A percentile compares a stretch with the other conserved stretches of the same genome.
phyloP scores from a whole-genome alignment of 768 basidiomycete genomes.

The Tylopilus vinaceipallidus region DNA sequence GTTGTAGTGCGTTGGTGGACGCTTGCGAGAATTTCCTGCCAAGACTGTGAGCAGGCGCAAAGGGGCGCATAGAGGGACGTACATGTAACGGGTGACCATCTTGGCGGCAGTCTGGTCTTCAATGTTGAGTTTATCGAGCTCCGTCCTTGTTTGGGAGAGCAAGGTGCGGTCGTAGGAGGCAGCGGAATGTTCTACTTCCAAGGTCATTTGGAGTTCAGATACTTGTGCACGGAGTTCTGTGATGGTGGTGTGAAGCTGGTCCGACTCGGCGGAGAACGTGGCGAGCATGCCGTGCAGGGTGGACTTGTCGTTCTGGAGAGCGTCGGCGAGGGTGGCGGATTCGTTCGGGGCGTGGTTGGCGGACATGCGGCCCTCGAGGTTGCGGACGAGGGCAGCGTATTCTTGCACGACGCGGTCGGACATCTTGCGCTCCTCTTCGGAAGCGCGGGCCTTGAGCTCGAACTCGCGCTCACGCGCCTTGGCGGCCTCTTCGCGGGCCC shows the following conservation, averaged over 20 bases:
- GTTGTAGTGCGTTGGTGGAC: constrained; percentile 64
- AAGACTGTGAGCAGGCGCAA: constrained; percentile 2
- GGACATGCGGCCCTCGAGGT: constrained; percentile 49
- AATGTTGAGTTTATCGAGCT: constrained; percentile 52
- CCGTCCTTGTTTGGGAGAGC: constrained; percentile 45
- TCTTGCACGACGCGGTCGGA: constrained; percentile 65
- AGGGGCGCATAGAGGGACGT: constrained; percentile 21
- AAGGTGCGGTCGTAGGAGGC: constrained; percentile 43
- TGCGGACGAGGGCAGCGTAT: constrained; percentile 73
- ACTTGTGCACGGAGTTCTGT: constrained; percentile 43
- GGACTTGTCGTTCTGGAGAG: constrained; percentile 47
- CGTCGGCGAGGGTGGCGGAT: constrained; percentile 30
- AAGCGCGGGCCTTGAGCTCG: constrained; percentile 42
- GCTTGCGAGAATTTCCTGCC: constrained; percentile 81
- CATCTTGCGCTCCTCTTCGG: constrained; percentile 59
- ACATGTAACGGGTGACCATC: constrained; percentile 88
- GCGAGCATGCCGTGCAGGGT: constrained; percentile 47
- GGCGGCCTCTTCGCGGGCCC: constrained; percentile 53
- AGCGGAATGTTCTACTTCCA: constrained; percentile 46
- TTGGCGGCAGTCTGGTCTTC: constrained; percentile 78
- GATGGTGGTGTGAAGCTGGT: constrained; percentile 44
- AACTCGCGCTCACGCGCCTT: constrained; percentile 49
- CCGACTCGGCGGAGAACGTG: constrained; percentile 50
- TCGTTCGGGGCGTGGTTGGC: constrained; percentile 9
- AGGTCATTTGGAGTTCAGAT: constrained; percentile 38